Base-by-base conservation (phyloP, 768 basidiomycete genomes). In the Pisolithus marmoratus region DNA sequence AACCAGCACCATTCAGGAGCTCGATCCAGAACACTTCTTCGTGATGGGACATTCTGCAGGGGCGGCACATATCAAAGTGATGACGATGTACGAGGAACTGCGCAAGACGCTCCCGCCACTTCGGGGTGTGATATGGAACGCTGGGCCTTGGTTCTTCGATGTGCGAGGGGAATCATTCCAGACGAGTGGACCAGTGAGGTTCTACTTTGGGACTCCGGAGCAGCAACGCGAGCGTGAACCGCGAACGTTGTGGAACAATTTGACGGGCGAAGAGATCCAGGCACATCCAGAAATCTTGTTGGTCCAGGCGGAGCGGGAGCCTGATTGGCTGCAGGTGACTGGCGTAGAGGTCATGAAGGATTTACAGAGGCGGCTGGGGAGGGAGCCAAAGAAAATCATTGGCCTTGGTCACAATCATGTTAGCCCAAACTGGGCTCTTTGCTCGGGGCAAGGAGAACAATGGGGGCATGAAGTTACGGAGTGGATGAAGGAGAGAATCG, bases 31-130 rank as follows among this genome's bases (percentile, higher is more conserved):
- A 7, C 61, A 59, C 9, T 60, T 83, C 38, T 76, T 77, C 56
- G 43, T 85, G 38, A 68, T 80, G 64, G 81, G 76, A 0, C 84
- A 87, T 63, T 85, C 84, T 1, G 83, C 81, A 0, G 85, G 85
- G 1, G 79, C 78, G 1, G 65, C 70, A 24, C 78, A 82, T 59
- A 58, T 74, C 40, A 65, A 75, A 4, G 75, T 81, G 17, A 54
- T 79, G 48, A 61, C 79, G 4, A 58, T 77, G 38, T 57, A 75
- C 48, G 69, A 67, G 1, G 65, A 62, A 36, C 64, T 80, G 17
- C 58, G 73, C 37, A 58, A 67, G n/a, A 54, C 63, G 50, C 9
- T 31, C 38, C 26, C 38, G 49, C 43, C 46, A 73, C 9, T 85
- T 27, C 73, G 70, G 26, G 80, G 78, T 2, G 53, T 73, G 26